Evolutionary conservation across 2,329 filamentous ascomycete genomes (phyloP).

Genomic region (Lachnellula subtilissima): DNA sequence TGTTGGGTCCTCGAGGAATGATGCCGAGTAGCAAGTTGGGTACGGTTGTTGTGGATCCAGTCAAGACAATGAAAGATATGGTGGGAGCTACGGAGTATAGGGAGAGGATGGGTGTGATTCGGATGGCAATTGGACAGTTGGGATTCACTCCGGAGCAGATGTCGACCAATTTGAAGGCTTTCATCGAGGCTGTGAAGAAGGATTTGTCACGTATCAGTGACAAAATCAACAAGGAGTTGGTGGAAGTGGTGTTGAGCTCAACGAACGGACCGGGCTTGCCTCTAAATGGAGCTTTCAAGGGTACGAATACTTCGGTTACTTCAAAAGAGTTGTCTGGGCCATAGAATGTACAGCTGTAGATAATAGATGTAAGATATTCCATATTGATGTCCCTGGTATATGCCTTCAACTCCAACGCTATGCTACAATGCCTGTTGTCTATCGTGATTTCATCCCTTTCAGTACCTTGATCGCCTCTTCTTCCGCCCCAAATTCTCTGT

Average conservation of each 20-base stretch:
- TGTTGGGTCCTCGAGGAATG: conserved; percentile 82
- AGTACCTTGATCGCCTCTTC: conserved; percentile 52
- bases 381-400: conserved; percentile 24
- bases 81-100: conserved; percentile 82
- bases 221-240: conserved; percentile 65
- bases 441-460: conserved; percentile 25
- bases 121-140: conserved; percentile 87
- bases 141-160: conserved; percentile 84
- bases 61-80: conserved; percentile 70
- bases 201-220: conserved; percentile 66
- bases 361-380: conserved; percentile 37
- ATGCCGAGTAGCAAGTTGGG: conserved; percentile 89
- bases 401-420: conserved; percentile 42
- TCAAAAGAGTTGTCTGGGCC: conserved; percentile 48
- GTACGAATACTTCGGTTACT: conserved; percentile 52
- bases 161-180: conserved; percentile 73
- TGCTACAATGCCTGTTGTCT: conserved; percentile 30
- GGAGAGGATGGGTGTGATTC: conserved; percentile 77
- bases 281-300: conserved; percentile 72
- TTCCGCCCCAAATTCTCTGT: conserved; percentile 56
- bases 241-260: conserved; percentile 75
- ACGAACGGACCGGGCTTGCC: conserved; percentile 84
- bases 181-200: conserved; percentile 72
- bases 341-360: conserved; percentile 32
- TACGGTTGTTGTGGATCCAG: conserved; percentile 80